Evolutionary conservation across 1,284 basidiomycete genomes (phyloP).

Genomic region (Malassezia slooffiae): DNA sequence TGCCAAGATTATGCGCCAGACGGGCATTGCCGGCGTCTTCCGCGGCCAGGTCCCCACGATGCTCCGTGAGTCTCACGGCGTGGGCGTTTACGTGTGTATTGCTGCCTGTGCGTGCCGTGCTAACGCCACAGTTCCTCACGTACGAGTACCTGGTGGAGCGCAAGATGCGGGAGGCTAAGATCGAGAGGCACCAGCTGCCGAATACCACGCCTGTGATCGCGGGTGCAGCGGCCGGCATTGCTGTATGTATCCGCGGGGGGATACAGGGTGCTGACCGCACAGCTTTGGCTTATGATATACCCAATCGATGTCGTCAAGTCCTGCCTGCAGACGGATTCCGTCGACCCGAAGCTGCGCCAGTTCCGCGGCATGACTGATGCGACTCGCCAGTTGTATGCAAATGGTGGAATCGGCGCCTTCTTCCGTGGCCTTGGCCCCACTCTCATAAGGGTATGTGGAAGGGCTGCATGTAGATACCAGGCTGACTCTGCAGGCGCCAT

Average conservation of each 20-base stretch:
- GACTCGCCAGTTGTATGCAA: slow-evolving; percentile 64
- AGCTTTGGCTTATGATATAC: slow-evolving; percentile 15
- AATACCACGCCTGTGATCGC: slow-evolving; percentile 31
- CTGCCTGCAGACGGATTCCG: slow-evolving; percentile 63
- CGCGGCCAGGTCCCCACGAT: slow-evolving; percentile 87
- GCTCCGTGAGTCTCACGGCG: slow-evolving; percentile 59
- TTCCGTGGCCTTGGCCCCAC: slow-evolving; percentile 80
- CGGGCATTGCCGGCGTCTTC: slow-evolving; percentile 71
- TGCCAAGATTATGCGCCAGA: slow-evolving; percentile 10
- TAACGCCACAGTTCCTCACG: slow-evolving; percentile 66
- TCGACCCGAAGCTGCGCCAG: slow-evolving; percentile 50
- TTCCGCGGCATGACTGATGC: slow-evolving; percentile 75
- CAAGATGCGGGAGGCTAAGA: slow-evolving; percentile 52
- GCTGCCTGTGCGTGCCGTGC: not conserved
- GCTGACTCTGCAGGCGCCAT: slow-evolving; percentile 20
- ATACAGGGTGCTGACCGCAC: too few species aligned
- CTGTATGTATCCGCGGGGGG: slow-evolving; percentile 7
- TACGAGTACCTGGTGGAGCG: slow-evolving; percentile 86
- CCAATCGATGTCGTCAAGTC: slow-evolving; percentile 9
- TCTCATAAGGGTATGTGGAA: slow-evolving; percentile 61
- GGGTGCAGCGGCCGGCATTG: slow-evolving; percentile 29
- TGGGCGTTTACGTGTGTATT: slow-evolving; percentile 29
- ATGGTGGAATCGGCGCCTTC: slow-evolving; percentile 74
- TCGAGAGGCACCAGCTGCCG: slow-evolving; percentile 27
- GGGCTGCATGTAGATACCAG: too few species aligned